Conservation (phyloP, 345 rosid genomes). For the Hypericum perforatum region DNA sequence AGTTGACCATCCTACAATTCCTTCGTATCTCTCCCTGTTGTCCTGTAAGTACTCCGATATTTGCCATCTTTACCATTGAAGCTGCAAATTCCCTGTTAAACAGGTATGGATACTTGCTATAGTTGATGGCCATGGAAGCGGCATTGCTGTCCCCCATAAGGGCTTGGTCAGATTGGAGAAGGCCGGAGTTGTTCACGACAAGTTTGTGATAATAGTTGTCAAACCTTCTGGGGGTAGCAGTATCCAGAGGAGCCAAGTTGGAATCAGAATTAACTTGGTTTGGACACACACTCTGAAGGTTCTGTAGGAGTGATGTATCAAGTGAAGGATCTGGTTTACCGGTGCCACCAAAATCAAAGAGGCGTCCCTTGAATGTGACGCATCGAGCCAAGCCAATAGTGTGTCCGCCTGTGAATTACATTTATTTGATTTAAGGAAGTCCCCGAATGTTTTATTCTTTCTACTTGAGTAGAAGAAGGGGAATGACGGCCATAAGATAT, state of each 20-base stretch:
- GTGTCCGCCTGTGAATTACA: constrained; percentile 41
- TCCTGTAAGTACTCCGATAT: constrained; percentile 68
- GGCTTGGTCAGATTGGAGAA: constrained; percentile 65
- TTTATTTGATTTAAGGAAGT: no score
- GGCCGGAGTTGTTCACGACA: constrained; percentile 37
- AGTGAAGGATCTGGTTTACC: constrained; percentile 53
- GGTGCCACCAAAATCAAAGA: constrained; percentile 43
- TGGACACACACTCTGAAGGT: constrained; percentile 40
- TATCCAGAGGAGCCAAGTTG: constrained; percentile 40
- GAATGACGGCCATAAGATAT: no score
- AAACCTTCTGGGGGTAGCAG: constrained; percentile 24
- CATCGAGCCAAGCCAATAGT: constrained; percentile 69
- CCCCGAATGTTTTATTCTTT: no score
- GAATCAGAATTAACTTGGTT: constrained; percentile 36
- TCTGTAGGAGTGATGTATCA: constrained; percentile 34
- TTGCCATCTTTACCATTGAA: constrained; percentile 84
- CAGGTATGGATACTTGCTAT: constrained; percentile 35
- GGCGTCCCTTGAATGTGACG: constrained; percentile 51
- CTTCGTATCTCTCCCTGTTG: constrained; percentile 65
- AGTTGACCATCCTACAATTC: constrained; percentile 47
- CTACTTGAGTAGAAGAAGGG: no score
- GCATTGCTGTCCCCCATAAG: constrained; percentile 42
- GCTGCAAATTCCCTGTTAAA: constrained; percentile 53
- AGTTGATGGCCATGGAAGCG: constrained; percentile 49
- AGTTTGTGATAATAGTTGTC: constrained; percentile 47